Conservation (phyloP, 306 rosid genomes). For the Glycine tomentella region DNA sequence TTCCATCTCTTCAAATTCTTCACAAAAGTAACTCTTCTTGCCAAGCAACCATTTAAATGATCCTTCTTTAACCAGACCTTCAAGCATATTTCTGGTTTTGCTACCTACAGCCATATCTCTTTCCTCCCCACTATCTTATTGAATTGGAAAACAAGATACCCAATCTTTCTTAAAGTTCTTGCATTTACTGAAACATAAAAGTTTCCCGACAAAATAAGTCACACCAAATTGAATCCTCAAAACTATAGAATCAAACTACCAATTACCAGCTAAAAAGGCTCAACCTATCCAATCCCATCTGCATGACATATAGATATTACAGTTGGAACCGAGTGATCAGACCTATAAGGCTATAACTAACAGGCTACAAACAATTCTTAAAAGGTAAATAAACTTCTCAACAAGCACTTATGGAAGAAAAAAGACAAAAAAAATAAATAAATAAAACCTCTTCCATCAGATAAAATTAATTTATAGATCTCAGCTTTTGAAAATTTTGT, state of each 20-base stretch:
- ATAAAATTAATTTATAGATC: too few relatives aligned
- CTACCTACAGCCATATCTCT: slow-evolving; percentile 68
- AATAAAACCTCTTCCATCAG: not conserved
- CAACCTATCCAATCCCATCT: slow-evolving; percentile 27
- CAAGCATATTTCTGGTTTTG: slow-evolving; percentile 84
- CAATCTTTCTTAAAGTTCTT: slow-evolving; percentile 34
- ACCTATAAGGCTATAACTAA: slow-evolving; percentile 4
- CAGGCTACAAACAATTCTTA: slow-evolving; percentile 32
- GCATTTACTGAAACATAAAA: slow-evolving; percentile 43
- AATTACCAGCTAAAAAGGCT: not conserved
- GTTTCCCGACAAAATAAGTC: slow-evolving; percentile 38
- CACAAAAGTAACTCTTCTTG: slow-evolving; percentile 65
- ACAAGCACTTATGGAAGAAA: not conserved
- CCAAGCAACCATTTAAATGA: slow-evolving; percentile 95
- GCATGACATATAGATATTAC: not conserved
- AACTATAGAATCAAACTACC: slow-evolving; percentile 11
- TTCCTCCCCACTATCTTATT: slow-evolving; percentile 34
- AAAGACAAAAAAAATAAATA: too few relatives aligned
- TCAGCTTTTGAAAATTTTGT: too few relatives aligned
- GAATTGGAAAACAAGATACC: slow-evolving; percentile 47
- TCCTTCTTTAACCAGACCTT: slow-evolving; percentile 84
- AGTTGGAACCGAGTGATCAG: slow-evolving; percentile 21
- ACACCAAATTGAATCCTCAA: slow-evolving; percentile 37
- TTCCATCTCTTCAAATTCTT: slow-evolving; percentile 84
- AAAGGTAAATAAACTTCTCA: not conserved